Conservation (phyloP, 1,139 yeast species). For the Sugiyamaella sp. region DNA sequence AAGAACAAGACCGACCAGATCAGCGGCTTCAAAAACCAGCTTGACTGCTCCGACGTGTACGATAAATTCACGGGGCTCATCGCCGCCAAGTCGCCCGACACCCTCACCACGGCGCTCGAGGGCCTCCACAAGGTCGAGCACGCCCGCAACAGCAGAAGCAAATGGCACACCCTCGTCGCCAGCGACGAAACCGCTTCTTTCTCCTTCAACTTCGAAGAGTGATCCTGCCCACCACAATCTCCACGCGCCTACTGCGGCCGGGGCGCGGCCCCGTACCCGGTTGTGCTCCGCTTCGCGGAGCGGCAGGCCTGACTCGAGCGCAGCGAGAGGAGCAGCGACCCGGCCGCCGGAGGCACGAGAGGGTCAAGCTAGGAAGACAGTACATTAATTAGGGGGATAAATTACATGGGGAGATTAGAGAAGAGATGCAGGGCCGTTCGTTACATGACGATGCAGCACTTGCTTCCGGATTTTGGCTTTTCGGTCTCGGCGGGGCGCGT, state of each 20-base stretch:
- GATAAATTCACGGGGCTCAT: constrained; percentile 19
- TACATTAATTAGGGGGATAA: constrained; percentile 1
- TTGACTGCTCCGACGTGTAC: constrained; percentile 19
- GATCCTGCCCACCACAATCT: constrained; percentile 7
- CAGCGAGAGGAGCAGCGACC: constrained; percentile 4
- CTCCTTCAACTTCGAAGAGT: constrained; percentile 33
- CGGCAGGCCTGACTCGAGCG: constrained; percentile 5
- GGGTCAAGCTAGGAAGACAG: not conserved
- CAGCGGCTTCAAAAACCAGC: constrained; percentile 63
- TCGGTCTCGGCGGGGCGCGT: constrained; percentile 14
- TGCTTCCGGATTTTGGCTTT: constrained; percentile 19
- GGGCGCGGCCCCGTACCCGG: constrained; percentile 15
- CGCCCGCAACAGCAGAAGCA: constrained; percentile 24
- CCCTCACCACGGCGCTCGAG: constrained; percentile 22
- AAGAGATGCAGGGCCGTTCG: constrained; percentile 4
- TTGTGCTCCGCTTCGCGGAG: constrained; percentile 4
- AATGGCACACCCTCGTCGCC: constrained; percentile 33
- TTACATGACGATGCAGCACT: constrained; percentile 23
- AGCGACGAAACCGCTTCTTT: constrained; percentile 34
- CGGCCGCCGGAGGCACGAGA: constrained; percentile 8
- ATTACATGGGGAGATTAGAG: not conserved
- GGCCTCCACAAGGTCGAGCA: constrained; percentile 20
- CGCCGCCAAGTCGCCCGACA: constrained; percentile 14
- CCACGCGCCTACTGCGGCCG: constrained; percentile 14
- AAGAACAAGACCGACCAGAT: constrained; percentile 68